Base-by-base conservation (phyloP, 148 eudicot genomes). In the Amaranthus palmeri region DNA sequence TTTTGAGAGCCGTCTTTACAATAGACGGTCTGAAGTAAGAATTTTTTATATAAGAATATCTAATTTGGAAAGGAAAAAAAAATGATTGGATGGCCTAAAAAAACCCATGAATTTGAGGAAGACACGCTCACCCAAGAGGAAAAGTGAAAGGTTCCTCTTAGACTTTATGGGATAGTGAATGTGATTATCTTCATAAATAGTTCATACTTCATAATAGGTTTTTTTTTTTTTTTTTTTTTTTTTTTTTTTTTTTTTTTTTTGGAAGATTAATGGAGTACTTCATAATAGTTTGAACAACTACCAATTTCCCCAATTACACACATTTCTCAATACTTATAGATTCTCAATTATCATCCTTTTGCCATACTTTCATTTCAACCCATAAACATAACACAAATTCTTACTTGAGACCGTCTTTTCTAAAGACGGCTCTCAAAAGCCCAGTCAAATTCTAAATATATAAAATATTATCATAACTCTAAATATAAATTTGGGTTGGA, bases 101-200 rank as follows among this genome's bases (percentile, higher is more conserved):
- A 55, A 25, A 55, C 64, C 50, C 65, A 67, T 58, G 78, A 59
- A 59, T 61, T 44, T 52, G 18, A 18, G 65, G 45, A 44, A n/a
- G 45, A 61, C 73, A 69, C 73, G 73, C 56, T 76, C 61, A 17
- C 40, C 53, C 68, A 65, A 41, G 65, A 65, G 11, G 3, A 1
- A 42, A 62, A 25, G 10, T 25, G 36, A 54, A 65, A 65, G 4
- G 12, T 48, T 48, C 69, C 69, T n/a, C 68, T 8, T 25, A 25
- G 36, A 25, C 36, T 65, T 47, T 15, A 36, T 42, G 14, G 36
- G 42, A 58, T 18, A 25, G 50, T 62, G 67, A 43, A 43, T 5
- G 18, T 4, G 3, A 25, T 58, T 3, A 49, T n/a, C n/a, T n/a
- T n/a, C n/a, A n/a, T n/a, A n/a, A n/a, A 15, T 65, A 54, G 69